phyloP scores from a whole-genome alignment of 2,329 filamentous ascomycete species.

The Berkeleyomyces basicola region DNA sequence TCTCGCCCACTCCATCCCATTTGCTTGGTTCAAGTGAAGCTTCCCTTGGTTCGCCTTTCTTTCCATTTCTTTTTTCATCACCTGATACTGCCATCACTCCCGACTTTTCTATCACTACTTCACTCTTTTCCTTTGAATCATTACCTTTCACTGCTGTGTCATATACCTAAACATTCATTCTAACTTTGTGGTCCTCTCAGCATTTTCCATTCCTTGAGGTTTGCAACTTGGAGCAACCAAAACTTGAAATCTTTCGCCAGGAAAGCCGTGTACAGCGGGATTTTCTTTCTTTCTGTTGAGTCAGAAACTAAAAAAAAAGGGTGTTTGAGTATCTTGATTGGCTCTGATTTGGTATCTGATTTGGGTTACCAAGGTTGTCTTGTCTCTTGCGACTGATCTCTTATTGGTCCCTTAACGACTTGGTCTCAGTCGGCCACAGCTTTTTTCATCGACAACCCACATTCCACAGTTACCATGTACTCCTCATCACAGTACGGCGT shows the following conservation, averaged over 20 bases:
- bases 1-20: neutral
- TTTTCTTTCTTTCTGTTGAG: neutral
- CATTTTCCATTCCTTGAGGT: neutral
- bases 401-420: neutral
- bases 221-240: neutral
- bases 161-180: neutral
- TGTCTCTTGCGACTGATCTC: neutral
- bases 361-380: neutral
- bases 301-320: neutral
- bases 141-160: no score
- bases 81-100: neutral
- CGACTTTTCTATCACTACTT: neutral
- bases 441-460: neutral
- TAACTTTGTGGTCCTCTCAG: neutral
- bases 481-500: slow-evolving; percentile 56
- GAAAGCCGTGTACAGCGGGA: neutral
- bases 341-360: neutral
- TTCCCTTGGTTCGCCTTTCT: neutral
- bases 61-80: neutral
- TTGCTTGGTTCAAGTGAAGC: neutral
- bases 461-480: slow-evolving; percentile 38
- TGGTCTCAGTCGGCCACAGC: neutral
- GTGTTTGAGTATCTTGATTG: neutral
- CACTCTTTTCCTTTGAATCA: neutral
- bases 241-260: neutral